These are phyloP conservation scores for Penicillium griseofulvum DNA, from an alignment of 2,329 filamentous ascomycete species.

Conservation along the genomic window DNA sequence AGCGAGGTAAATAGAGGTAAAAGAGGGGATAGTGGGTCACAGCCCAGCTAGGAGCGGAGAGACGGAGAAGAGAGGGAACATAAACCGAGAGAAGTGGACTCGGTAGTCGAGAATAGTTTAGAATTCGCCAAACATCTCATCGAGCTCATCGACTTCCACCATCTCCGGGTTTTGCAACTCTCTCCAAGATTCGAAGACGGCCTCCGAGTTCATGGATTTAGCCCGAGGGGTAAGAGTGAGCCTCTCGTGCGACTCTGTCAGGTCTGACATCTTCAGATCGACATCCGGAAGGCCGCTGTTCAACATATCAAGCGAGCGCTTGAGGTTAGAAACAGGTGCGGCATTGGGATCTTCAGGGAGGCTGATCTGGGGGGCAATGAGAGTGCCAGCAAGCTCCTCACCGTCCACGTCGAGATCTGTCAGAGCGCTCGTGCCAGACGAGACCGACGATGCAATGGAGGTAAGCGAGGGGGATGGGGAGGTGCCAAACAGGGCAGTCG, in stretches of 20 bases:
- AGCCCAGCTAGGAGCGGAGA: conserved; percentile 20
- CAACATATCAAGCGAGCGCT: conserved; percentile 42
- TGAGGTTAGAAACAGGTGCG: conserved; percentile 33
- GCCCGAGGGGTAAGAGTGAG: conserved; percentile 39
- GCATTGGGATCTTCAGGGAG: conserved; percentile 30
- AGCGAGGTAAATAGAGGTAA: conserved; percentile 8
- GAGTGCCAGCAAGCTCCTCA: conserved; percentile 22
- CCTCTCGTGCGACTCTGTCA: conserved; percentile 42
- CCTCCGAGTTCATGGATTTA: conserved; percentile 37
- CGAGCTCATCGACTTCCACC: conserved; percentile 89
- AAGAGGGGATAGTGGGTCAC: conserved; percentile 14
- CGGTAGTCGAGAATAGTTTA: conserved; percentile 40
- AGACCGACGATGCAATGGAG: conserved; percentile 42
- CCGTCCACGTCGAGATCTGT: conserved; percentile 33
- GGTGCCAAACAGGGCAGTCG: conserved; percentile 39
- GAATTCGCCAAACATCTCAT: conserved; percentile 76
- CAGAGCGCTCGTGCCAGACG: conserved; percentile 40
- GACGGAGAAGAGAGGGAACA: conserved; percentile 5
- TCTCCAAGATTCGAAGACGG: conserved; percentile 54
- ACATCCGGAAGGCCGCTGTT: conserved; percentile 38
- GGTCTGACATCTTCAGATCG: conserved; percentile 37
- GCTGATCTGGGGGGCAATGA: conserved; percentile 30
- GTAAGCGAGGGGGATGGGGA: conserved; percentile 44
- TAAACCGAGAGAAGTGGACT: background rate
- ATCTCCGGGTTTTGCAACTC: conserved; percentile 74